A percentile compares a stretch with the other conserved stretches of the same genome.
phyloP scores from a whole-genome alignment of 768 basidiomycete species.

The Xerocomus spinulosus region DNA sequence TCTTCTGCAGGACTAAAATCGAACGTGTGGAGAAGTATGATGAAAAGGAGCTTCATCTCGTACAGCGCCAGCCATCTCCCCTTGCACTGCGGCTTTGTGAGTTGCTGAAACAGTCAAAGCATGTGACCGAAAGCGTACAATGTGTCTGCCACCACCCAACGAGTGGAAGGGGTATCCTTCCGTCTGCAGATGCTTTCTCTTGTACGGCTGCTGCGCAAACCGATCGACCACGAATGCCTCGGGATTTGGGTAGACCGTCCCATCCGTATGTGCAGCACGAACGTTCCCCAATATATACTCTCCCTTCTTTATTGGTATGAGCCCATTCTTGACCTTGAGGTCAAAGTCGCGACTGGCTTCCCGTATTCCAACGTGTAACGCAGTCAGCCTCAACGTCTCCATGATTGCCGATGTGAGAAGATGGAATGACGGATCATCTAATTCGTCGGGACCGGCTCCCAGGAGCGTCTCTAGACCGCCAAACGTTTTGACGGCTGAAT shows the following conservation, averaged over 20 bases:
- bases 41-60: slow-evolving; percentile 14
- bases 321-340: slow-evolving; percentile 5
- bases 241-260: slow-evolving; percentile 7
- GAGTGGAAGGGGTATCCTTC: slow-evolving; percentile 8
- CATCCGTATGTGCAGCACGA: slow-evolving; percentile 18
- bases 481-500: too few species aligned
- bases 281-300: slow-evolving; percentile 19
- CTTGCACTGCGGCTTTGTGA: slow-evolving; percentile 14
- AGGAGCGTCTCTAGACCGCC: slow-evolving; percentile 13
- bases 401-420: slow-evolving; percentile 23
- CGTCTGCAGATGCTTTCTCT: slow-evolving; percentile 10
- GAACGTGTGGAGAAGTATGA: slow-evolving; percentile 17
- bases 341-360: slow-evolving; percentile 16
- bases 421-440: slow-evolving; percentile 16
- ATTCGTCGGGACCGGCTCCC: slow-evolving; percentile 1
- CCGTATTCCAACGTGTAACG: slow-evolving; percentile 14
- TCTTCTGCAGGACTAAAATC: slow-evolving; percentile 5
- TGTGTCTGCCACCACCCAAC: slow-evolving; percentile 16
- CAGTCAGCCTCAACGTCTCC: too few species aligned
- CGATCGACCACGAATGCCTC: slow-evolving; percentile 16
- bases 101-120: not conserved
- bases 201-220: slow-evolving; percentile 14
- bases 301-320: slow-evolving; percentile 15
- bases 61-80: slow-evolving; percentile 23
- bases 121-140: slow-evolving; percentile 3